Percentiles rank a stretch among this genome's conserved stretches.
phyloP scores from a whole-genome alignment of 2,329 filamentous ascomycete genomes.

The Paecilomyces niveus region DNA sequence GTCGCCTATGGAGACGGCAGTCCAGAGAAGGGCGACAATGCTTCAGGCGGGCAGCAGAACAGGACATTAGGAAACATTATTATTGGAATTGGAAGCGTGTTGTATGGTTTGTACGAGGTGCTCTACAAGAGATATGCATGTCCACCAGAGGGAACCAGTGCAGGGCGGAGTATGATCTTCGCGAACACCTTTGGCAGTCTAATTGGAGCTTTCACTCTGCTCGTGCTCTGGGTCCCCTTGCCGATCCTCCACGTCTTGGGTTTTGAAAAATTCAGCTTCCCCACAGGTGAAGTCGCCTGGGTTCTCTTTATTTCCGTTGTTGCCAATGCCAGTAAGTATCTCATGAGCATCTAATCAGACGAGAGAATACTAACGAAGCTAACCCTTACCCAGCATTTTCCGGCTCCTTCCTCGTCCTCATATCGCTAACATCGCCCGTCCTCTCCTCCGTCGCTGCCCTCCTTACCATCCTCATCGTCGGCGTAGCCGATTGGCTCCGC shows the following conservation, averaged over 20 bases:
- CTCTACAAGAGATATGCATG: conserved; percentile 91
- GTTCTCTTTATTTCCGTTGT: conserved; percentile 74
- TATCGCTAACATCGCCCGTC: conserved; percentile 86
- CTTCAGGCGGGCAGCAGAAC: conserved; percentile 49
- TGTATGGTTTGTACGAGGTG: conserved; percentile 97
- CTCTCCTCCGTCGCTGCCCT: conserved; percentile 87
- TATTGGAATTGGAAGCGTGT: conserved; percentile 81
- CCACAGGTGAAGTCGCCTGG: conserved; percentile 67
- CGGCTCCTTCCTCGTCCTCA: conserved; percentile 85
- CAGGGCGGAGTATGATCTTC: conserved; percentile 89
- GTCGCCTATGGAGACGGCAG: conserved; percentile 83
- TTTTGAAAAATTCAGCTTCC: conserved; percentile 76
- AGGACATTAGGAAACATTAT: conserved; percentile 80
- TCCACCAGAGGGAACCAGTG: conserved; percentile 78
- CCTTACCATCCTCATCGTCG: conserved; percentile 94
- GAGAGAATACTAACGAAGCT: background rate
- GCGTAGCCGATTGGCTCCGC: conserved; percentile 79
- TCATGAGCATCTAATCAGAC: background rate
- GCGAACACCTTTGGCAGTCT: conserved; percentile 85
- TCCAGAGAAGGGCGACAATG: conserved; percentile 39
- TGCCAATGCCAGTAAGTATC: conserved; percentile 66
- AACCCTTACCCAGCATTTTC: conserved; percentile 58
- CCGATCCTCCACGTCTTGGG: conserved; percentile 74
- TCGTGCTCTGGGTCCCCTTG: conserved; percentile 85
- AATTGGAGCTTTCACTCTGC: conserved; percentile 79